Evolutionary conservation across 2,329 filamentous ascomycete species (phyloP).

Genomic region (Penicillium sp.): DNA sequence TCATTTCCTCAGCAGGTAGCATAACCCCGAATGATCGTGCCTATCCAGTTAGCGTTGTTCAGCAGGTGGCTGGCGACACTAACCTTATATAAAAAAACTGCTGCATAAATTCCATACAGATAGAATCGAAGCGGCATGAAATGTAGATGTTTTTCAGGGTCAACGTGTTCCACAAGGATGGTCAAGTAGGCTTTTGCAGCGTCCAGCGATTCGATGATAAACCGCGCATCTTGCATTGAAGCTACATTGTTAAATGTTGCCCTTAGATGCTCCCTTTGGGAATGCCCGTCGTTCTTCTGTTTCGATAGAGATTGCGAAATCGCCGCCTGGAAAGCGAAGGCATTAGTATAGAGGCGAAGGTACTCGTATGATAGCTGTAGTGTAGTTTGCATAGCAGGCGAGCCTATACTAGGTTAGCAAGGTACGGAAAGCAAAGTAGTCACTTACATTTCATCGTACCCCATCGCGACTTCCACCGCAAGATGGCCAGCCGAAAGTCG

Average conservation of each 20-base stretch:
- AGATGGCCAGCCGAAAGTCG: slow-evolving; percentile 71
- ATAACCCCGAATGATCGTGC: slow-evolving; percentile 65
- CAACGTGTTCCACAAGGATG: slow-evolving; percentile 64
- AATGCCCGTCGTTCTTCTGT: slow-evolving; percentile 40
- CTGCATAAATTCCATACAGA: slow-evolving; percentile 66
- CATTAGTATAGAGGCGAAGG: slow-evolving; percentile 73
- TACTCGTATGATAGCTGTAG: slow-evolving; percentile 75
- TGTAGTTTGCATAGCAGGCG: slow-evolving; percentile 68
- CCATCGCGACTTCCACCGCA: slow-evolving; percentile 74
- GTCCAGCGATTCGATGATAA: slow-evolving; percentile 70
- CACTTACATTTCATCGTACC: slow-evolving; percentile 65
- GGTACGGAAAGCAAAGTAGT: background rate
- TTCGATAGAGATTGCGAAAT: slow-evolving; percentile 56
- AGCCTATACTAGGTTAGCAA: slow-evolving; percentile 50
- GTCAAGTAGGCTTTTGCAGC: slow-evolving; percentile 66
- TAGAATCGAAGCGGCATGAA: slow-evolving; percentile 70
- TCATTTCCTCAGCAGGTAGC: slow-evolving; percentile 58
- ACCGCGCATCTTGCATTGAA: slow-evolving; percentile 66
- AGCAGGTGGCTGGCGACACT: background rate
- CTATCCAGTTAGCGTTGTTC: slow-evolving; percentile 31
- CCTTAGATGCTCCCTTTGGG: slow-evolving; percentile 46
- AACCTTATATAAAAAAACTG: slow-evolving; percentile 69
- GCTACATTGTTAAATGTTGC: slow-evolving; percentile 60
- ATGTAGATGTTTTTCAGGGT: slow-evolving; percentile 62
- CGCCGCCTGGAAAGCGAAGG: slow-evolving; percentile 76